Percentiles rank a stretch among this genome's conserved stretches.
Evolutionary conservation across 768 basidiomycete genomes (phyloP).

Genomic region (Panaeolus cyanescens): DNA sequence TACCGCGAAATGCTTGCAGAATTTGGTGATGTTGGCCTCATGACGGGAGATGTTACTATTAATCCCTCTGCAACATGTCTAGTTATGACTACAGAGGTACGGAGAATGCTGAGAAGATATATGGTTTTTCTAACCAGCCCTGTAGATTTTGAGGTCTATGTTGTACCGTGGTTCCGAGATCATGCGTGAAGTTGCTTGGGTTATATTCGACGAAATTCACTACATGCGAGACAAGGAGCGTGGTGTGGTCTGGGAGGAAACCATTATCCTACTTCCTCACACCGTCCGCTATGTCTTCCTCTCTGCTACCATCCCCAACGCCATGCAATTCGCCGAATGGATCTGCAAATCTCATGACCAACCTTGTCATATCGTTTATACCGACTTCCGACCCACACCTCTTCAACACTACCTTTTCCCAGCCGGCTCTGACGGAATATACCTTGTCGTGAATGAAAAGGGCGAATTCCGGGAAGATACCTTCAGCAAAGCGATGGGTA

Average conservation of each 20-base stretch:
- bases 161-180: conserved; percentile 98
- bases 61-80: conserved; percentile 96
- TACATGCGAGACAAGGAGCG: conserved; percentile 99
- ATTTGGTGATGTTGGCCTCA: conserved; percentile 97
- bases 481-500: conserved; percentile 97
- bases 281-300: conserved; percentile 97
- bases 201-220: conserved; percentile 99
- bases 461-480: conserved; percentile 97
- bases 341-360: conserved; percentile 97
- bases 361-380: conserved; percentile 98
- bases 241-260: conserved; percentile 99
- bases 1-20: conserved; percentile 97
- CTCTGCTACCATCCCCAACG: conserved; percentile 98
- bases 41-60: conserved; percentile 99
- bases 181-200: conserved; percentile 99
- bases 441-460: conserved; percentile 98
- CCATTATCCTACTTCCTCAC: conserved; percentile 95
- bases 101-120: not conserved
- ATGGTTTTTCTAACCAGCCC: conserved; percentile 1
- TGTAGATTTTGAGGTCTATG: conserved; percentile 96
- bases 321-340: conserved; percentile 99
- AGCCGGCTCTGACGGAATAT: conserved; percentile 94
- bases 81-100: conserved; percentile 98
- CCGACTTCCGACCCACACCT: conserved; percentile 97
- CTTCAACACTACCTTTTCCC: conserved; percentile 99